Evolutionary conservation across 208 protist genomes (phyloP).

Genomic region (Acanthamoeba royreba): DNA sequence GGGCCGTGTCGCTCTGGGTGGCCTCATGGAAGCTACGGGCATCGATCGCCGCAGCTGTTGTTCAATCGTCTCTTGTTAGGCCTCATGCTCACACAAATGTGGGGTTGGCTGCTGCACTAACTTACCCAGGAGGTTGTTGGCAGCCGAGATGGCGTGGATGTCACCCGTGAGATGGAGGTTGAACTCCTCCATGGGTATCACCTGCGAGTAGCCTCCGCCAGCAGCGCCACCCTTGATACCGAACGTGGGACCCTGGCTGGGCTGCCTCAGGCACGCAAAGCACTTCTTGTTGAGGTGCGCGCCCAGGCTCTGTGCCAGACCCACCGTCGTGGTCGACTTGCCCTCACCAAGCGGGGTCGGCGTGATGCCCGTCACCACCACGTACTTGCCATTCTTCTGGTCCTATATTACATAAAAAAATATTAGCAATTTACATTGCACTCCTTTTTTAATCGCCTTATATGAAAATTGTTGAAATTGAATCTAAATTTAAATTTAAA

Average conservation of each 20-base stretch:
- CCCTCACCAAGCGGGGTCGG: slow-evolving; percentile 93
- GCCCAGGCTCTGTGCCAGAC: slow-evolving; percentile 90
- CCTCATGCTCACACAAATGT: not conserved
- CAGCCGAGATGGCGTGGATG: slow-evolving; percentile 97
- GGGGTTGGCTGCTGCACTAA: not conserved
- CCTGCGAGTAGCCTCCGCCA: slow-evolving; percentile 96
- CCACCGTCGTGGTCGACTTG: slow-evolving; percentile 96
- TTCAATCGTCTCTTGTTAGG: not conserved
- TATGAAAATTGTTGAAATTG: not conserved
- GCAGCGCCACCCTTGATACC: slow-evolving; percentile 93
- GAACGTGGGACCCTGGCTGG: slow-evolving; percentile 95
- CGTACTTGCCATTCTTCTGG: slow-evolving; percentile 88
- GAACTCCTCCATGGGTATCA: slow-evolving; percentile 90
- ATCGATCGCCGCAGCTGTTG: slow-evolving; percentile 93
- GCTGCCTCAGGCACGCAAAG: slow-evolving; percentile 96
- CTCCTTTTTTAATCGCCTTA: not conserved
- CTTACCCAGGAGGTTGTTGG: slow-evolving; percentile 87
- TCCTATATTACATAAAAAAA: not conserved
- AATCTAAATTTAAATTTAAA: not conserved
- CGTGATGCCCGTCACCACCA: slow-evolving; percentile 92
- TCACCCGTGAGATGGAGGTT: slow-evolving; percentile 98
- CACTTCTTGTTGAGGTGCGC: slow-evolving; percentile 90
- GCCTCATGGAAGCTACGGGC: slow-evolving; percentile 95
- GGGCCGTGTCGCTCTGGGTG: slow-evolving; percentile 88
- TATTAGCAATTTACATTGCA: not conserved